Percentiles rank a stretch among this genome's conserved stretches.
Conservation (phyloP, 306 rosid species). For the Hippophae tibetana region DNA sequence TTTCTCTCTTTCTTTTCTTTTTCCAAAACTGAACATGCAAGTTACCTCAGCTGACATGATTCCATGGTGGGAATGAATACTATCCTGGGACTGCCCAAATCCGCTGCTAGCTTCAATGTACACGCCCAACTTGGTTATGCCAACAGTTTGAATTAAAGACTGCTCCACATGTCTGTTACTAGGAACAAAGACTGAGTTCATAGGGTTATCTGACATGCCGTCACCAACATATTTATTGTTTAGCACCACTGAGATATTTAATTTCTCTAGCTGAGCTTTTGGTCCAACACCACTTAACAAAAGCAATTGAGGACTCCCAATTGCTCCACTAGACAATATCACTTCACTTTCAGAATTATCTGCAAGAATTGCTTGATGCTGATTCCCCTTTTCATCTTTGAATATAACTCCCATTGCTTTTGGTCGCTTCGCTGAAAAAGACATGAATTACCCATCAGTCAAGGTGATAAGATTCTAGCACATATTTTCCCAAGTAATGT, state of each 20-base stretch:
- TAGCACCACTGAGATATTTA: conserved; percentile 57
- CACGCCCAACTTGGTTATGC: conserved; percentile 75
- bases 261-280: conserved; percentile 44
- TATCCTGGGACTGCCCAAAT: conserved; percentile 60
- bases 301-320: conserved; percentile 82
- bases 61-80: conserved; percentile 92
- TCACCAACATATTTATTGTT: conserved; percentile 63
- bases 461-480: background rate
- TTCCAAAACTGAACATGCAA: background rate
- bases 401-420: conserved; percentile 73
- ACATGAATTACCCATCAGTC: background rate
- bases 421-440: conserved; percentile 46
- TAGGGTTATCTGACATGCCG: conserved; percentile 92
- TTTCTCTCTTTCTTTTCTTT: too few relatives aligned
- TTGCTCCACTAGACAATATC: conserved; percentile 72
- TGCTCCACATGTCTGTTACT: conserved; percentile 35
- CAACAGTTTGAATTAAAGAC: conserved; percentile 77
- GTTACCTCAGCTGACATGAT: conserved; percentile 90
- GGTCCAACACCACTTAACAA: conserved; percentile 91
- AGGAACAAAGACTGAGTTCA: conserved; percentile 82
- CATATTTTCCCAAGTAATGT: too few relatives aligned
- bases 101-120: conserved; percentile 91
- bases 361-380: conserved; percentile 47
- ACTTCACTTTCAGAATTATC: conserved; percentile 50
- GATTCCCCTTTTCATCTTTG: conserved; percentile 74